Base-by-base conservation (phyloP, 208 protist genomes). In the Trypanosoma brucei region DNA sequence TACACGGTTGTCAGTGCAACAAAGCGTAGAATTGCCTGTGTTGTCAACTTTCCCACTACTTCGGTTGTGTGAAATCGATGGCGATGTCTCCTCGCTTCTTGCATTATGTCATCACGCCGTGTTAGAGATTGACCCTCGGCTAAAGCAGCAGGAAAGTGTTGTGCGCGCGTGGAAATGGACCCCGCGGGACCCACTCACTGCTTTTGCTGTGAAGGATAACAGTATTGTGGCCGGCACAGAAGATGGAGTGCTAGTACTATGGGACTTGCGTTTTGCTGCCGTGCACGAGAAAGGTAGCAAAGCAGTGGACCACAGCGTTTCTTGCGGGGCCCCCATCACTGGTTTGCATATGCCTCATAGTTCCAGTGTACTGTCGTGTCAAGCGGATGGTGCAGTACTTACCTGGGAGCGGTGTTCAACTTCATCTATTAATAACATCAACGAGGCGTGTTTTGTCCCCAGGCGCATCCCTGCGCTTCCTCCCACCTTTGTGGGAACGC, bases 291-390 rank as follows among this genome's bases (percentile, higher is more conserved):
- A 56, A 6, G 34, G 49, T 4, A 54, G 55, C 36, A 49, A 34
- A 3, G 60, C 67, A n/a, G 59, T 71, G 36, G 67, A 74, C 65
- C 76, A 76, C 61, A 65, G 51, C 48, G 56, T 56, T 14, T 51
- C 73, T 3, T 69, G 71, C 22, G 64, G 66, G 33, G 68, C 58
- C 45, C 76, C 52, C 55, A 77, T 71, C 73, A 79, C 62, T 11
- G 83, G 83, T 36, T 42, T 89, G 40, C 72, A 84, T 68, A 81
- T 81, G 63, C 83, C 83, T 40, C 75, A 86, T 37, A 66, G 64
- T 38, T 81, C 77, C 2, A 75, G 62, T 44, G 65, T 89, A 34
- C 52, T 89, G 31, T 79, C 76, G n/a, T 86, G 79, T 49, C 77
- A 78, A 51, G 69, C 78, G 9, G 75, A 83, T 52, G 83, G 83